Conservation (phyloP, 2,329 filamentous ascomycete genomes). For the Colletotrichum musicola region DNA sequence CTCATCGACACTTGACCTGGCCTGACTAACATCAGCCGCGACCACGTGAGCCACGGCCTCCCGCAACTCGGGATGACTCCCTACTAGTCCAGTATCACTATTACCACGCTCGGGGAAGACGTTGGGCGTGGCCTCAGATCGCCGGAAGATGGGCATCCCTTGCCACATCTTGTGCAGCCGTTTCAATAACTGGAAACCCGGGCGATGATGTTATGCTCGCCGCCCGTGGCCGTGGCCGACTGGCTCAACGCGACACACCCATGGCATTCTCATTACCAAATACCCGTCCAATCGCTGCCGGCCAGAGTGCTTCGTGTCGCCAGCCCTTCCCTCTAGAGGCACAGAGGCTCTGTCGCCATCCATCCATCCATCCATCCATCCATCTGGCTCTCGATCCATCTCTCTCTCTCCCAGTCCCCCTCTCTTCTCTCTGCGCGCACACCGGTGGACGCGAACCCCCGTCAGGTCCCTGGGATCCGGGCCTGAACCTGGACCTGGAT, state of each 20-base stretch:
- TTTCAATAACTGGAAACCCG: conserved; percentile 21
- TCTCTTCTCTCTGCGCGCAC: neutral
- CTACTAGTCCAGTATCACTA: too few relatives aligned
- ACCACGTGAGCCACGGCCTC: too few relatives aligned
- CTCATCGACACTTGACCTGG: too few relatives aligned
- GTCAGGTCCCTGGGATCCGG: conserved; percentile 6
- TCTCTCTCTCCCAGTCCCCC: neutral
- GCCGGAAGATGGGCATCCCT: conserved; percentile 29
- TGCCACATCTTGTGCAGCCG: conserved; percentile 29
- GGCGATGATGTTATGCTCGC: conserved; percentile 31
- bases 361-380: conserved; percentile 27
- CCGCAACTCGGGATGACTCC: too few relatives aligned
- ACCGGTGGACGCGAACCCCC: conserved; percentile 5
- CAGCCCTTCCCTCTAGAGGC: conserved; percentile 31
- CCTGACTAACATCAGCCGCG: too few relatives aligned
- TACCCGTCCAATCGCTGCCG: conserved; percentile 48
- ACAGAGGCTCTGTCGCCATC: conserved; percentile 26
- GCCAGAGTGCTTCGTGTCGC: conserved; percentile 22
- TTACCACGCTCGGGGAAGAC: neutral
- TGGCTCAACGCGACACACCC: conserved; percentile 31
- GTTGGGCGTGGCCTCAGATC: conserved; percentile 2
- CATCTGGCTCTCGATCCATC: neutral
- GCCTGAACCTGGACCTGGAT: conserved; percentile 11
- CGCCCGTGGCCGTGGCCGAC: conserved; percentile 14
- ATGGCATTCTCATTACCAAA: conserved; percentile 55